phyloP scores from a whole-genome alignment of 2,329 filamentous ascomycete species.

The Cercospora janseana region DNA sequence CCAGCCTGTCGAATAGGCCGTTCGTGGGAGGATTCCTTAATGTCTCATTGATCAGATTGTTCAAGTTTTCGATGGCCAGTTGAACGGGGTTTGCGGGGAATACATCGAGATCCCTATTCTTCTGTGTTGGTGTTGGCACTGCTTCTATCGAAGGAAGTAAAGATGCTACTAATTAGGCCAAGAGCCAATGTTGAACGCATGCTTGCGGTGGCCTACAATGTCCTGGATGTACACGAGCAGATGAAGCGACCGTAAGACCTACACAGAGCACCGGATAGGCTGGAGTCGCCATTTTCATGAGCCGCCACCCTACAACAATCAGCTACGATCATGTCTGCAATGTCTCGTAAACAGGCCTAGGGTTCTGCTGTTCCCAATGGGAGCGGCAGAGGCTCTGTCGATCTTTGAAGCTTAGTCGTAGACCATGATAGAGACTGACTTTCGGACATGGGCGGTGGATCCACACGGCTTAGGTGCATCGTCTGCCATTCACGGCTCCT shows the following conservation, averaged over 20 bases:
- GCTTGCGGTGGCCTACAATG: neutral
- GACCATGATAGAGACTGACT: neutral
- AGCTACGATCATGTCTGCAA: no score
- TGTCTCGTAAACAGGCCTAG: neutral
- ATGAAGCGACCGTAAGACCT: no score
- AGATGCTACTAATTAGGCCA: conserved; percentile 5
- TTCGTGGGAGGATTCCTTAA: conserved; percentile 6
- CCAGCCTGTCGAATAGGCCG: conserved; percentile 10
- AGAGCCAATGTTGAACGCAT: conserved; percentile 7
- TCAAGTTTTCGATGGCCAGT: conserved; percentile 1
- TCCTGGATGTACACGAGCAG: neutral
- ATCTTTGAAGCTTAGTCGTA: neutral
- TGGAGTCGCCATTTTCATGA: neutral
- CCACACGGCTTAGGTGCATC: neutral
- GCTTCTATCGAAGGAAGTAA: conserved; percentile 9
- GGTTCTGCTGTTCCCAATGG: neutral
- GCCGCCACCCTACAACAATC: no score
- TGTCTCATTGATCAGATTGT: conserved; percentile 10
- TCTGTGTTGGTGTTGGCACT: conserved; percentile 8
- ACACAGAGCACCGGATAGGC: neutral
- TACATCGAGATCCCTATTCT: neutral
- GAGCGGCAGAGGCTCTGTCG: neutral
- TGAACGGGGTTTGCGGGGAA: neutral
- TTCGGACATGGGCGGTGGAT: neutral
- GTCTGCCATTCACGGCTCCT: neutral